These are phyloP conservation scores for Clausena lansium DNA, from an alignment of 345 rosid genomes.

Conservation along the genomic window DNA sequence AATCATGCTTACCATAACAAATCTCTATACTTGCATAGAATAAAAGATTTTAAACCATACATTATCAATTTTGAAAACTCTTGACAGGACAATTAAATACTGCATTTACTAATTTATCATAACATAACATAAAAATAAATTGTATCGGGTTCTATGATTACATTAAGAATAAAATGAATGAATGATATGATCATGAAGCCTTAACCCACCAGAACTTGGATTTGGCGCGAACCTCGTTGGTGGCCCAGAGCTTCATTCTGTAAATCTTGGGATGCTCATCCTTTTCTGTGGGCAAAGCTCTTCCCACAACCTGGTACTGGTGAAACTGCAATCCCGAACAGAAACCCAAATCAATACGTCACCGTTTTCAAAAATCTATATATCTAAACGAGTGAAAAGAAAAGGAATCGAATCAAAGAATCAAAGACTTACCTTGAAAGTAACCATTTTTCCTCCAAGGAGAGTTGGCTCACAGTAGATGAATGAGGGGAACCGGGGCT, in stretches of 20 bases:
- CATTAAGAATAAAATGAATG: too few species aligned
- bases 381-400: background rate
- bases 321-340: constrained; percentile 30
- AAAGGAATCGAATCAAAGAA: background rate
- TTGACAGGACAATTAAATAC: background rate
- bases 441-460: constrained; percentile 13
- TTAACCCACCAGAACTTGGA: constrained; percentile 45
- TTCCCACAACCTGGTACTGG: constrained; percentile 45
- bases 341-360: background rate
- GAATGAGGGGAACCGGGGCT: background rate
- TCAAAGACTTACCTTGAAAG: constrained; percentile 19
- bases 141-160: background rate
- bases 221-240: constrained; percentile 42
- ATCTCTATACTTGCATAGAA: background rate
- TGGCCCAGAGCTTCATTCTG: constrained; percentile 51
- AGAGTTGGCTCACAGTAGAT: background rate
- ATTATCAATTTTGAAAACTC: background rate
- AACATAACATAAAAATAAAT: background rate
- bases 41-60: too few species aligned
- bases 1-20: background rate
- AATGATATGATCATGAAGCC: too few species aligned
- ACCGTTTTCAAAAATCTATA: background rate
- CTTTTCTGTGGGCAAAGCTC: constrained; percentile 35
- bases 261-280: constrained; percentile 44
- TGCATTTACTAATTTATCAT: background rate